A percentile compares a stretch with the other conserved stretches of the same genome.
phyloP scores from a whole-genome alignment of 345 rosid genomes.

The Eucalyptus grandis region DNA sequence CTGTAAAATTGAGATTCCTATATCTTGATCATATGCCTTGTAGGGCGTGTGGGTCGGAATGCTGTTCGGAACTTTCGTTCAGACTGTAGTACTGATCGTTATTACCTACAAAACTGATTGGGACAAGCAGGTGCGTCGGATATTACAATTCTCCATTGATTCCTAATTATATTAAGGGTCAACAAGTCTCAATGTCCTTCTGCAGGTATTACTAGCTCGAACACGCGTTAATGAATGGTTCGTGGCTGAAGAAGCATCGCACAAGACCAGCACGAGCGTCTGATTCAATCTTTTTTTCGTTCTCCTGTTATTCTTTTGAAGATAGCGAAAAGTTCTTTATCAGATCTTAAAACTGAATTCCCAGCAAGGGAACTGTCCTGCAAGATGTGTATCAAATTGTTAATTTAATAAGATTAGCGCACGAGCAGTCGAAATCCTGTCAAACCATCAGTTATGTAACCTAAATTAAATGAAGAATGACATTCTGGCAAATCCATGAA shows the following conservation, averaged over 20 bases:
- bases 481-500: neutral
- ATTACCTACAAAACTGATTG: constrained; percentile 62
- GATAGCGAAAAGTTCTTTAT: neutral
- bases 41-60: constrained; percentile 86
- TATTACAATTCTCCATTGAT: neutral
- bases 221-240: neutral
- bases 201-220: neutral
- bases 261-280: neutral
- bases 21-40: neutral
- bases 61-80: constrained; percentile 58
- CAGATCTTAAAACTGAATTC: neutral
- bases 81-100: constrained; percentile 39
- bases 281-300: neutral
- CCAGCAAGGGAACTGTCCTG: neutral
- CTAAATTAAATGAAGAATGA: neutral
- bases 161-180: neutral
- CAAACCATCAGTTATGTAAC: neutral
- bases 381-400: neutral
- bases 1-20: neutral
- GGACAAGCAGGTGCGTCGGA: constrained; percentile 51
- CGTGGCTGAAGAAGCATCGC: neutral
- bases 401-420: neutral
- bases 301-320: neutral
- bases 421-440: neutral
- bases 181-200: neutral